Evolutionary conservation across 2,329 filamentous ascomycete species (phyloP).

Genomic region (Apiospora koreana): DNA sequence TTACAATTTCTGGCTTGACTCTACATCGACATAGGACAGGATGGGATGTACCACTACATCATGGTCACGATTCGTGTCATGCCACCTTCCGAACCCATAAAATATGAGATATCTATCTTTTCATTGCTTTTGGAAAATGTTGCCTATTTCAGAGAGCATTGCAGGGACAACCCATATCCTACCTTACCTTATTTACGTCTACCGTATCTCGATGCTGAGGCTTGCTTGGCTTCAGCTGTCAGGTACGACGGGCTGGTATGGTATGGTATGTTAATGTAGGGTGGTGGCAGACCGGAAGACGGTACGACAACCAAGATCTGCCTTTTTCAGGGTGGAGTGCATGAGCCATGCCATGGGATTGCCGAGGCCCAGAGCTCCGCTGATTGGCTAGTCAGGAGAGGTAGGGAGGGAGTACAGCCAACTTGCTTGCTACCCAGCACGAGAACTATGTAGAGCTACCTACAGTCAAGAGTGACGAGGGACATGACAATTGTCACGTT

Average conservation of each 20-base stretch:
- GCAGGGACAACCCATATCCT: not conserved
- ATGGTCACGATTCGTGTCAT: not conserved
- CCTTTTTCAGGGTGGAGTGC: slow-evolving; percentile 3
- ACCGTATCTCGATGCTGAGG: not conserved
- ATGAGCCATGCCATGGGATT: slow-evolving; percentile 3
- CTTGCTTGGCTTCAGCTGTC: not conserved
- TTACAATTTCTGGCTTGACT: not conserved
- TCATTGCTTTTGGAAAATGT: too few relatives aligned
- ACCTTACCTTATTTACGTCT: not conserved
- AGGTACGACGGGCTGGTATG: not conserved
- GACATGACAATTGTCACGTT: slow-evolving; percentile 1
- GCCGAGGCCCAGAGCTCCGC: not conserved
- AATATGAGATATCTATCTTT: too few relatives aligned
- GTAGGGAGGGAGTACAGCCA: not conserved
- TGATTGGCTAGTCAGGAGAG: slow-evolving; percentile 1
- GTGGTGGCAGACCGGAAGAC: not conserved
- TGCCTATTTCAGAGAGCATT: not conserved
- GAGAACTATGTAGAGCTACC: too few relatives aligned
- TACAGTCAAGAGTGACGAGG: not conserved
- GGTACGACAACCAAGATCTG: not conserved
- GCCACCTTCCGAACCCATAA: not conserved
- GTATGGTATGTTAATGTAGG: too few relatives aligned
- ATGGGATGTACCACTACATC: not conserved
- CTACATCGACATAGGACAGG: not conserved
- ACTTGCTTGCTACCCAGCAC: too few relatives aligned